These are phyloP conservation scores for Salicornia ramosissima DNA, from an alignment of 148 eudicot species.

Conservation along the genomic window DNA sequence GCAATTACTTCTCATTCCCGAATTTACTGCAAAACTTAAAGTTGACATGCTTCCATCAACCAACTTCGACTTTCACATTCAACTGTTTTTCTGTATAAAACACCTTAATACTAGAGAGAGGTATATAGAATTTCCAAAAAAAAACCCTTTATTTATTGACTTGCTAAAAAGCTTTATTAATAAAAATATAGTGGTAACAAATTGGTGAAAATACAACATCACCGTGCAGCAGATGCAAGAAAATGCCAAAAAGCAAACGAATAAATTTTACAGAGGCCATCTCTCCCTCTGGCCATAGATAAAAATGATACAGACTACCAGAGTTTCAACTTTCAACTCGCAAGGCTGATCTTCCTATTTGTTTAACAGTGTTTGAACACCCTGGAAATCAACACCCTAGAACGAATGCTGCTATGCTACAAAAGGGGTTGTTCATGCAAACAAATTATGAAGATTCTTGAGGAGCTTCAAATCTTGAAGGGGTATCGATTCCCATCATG, in stretches of 20 bases:
- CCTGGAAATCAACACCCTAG: slow-evolving; percentile 12
- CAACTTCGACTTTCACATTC: not conserved
- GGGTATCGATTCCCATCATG: slow-evolving; percentile 94
- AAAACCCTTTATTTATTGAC: slow-evolving; percentile 19
- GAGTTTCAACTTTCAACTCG: slow-evolving; percentile 13
- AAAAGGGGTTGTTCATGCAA: slow-evolving; percentile 7
- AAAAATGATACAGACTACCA: slow-evolving; percentile 19
- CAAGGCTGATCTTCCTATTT: slow-evolving; percentile 15
- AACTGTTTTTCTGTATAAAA: not conserved
- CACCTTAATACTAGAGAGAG: too few species aligned
- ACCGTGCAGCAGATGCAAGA: slow-evolving; percentile 12
- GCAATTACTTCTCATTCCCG: too few species aligned
- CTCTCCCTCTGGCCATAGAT: slow-evolving; percentile 28
- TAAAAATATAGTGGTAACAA: slow-evolving; percentile 27
- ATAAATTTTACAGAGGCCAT: slow-evolving; percentile 28
- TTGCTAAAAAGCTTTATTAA: slow-evolving; percentile 32
- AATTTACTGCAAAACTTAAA: too few species aligned
- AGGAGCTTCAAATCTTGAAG: slow-evolving; percentile 86
- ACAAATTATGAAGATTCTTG: slow-evolving; percentile 52
- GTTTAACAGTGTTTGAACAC: slow-evolving; percentile 18
- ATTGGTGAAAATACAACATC: slow-evolving; percentile 33
- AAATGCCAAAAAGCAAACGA: slow-evolving; percentile 16
- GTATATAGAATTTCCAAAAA: slow-evolving; percentile 8
- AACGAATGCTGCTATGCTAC: slow-evolving; percentile 18
- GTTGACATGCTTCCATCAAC: too few species aligned